These are phyloP conservation scores for Metschnikowia gelsemii DNA, from an alignment of 805 yeast genomes.

Conservation along the genomic window DNA sequence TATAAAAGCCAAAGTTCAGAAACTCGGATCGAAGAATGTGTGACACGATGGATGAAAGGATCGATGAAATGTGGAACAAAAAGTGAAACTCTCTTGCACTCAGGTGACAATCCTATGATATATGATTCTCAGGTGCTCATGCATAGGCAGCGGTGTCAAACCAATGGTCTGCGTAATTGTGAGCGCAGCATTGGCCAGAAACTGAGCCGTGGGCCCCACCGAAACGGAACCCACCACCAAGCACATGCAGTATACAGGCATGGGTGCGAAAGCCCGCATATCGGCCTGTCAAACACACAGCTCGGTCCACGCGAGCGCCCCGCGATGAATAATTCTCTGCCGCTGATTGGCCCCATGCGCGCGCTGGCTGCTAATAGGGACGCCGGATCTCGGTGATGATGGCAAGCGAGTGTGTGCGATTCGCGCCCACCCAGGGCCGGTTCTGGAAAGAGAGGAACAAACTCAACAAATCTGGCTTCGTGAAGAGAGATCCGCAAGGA, in stretches of 20 bases:
- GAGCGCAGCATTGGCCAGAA: slow-evolving; percentile 12
- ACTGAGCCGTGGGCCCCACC: slow-evolving; percentile 5
- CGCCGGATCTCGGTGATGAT: slow-evolving; percentile 15
- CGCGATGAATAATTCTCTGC: slow-evolving; percentile 18
- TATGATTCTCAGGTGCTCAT: not conserved
- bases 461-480: too few species aligned
- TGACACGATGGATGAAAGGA: not conserved
- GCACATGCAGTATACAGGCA: too few species aligned
- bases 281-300: slow-evolving; percentile 17
- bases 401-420: not conserved
- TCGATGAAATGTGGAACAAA: not conserved
- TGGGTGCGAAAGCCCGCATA: slow-evolving; percentile 21
- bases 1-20: too few species aligned
- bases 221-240: too few species aligned
- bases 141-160: too few species aligned
- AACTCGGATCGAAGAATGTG: too few species aligned
- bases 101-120: slow-evolving; percentile 2
- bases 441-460: too few species aligned
- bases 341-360: slow-evolving; percentile 16
- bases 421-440: slow-evolving; percentile 2
- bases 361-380: not conserved
- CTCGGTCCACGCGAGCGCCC: too few species aligned
- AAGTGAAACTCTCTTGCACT: not conserved
- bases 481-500: too few species aligned
- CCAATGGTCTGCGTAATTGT: too few species aligned